Base-by-base conservation (phyloP, 2,329 filamentous ascomycete species). In the Aulographum hederae region DNA sequence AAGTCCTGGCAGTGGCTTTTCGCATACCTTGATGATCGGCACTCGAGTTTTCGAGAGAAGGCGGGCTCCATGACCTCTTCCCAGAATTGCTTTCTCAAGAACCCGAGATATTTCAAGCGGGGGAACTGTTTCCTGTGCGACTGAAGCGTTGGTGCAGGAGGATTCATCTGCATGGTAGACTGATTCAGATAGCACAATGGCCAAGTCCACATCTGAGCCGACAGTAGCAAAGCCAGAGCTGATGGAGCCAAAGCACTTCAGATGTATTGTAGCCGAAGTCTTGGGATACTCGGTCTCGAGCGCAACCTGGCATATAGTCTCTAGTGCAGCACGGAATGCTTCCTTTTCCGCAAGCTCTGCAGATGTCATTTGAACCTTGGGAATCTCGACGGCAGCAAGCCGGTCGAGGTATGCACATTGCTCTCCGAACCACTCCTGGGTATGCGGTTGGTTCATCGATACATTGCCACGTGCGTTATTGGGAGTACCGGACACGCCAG, bases 161-260 rank as follows among this genome's bases (percentile, higher is more conserved):
- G n/a, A n/a, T n/a, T n/a, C n/a, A n/a, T n/a, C n/a, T n/a, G n/a
- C n/a, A n/a, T n/a, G n/a, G n/a, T n/a, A n/a, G 41, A 28, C 47
- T 39, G 29, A 41, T 45, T 47, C 63, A 53, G 3, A 68, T 69
- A 78, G 76, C 4, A 89, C 58, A 20, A 92, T 65, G 6, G 76
- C 78, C 18, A 93, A 66, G 51, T 94, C 85, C 76, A 93, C 82
- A 45, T 93, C 84, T 2, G 84, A 86, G n/a, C 73, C 71, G 43
- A 78, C 78, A 8, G 79, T 82, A 3, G 80, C 85, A 53, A 92
- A 92, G 0, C 84, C 84, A 10, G 82, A 85, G 14, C 70, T 69
- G 29, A 91, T 61, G 47, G 82, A 91, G 4, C 82, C 84, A 46
- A 89, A 91, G 44, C 76, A 81, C 42, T 71, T 71, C 11, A 91